phyloP scores from a whole-genome alignment of 768 basidiomycete species.

The Russula olivacea region DNA sequence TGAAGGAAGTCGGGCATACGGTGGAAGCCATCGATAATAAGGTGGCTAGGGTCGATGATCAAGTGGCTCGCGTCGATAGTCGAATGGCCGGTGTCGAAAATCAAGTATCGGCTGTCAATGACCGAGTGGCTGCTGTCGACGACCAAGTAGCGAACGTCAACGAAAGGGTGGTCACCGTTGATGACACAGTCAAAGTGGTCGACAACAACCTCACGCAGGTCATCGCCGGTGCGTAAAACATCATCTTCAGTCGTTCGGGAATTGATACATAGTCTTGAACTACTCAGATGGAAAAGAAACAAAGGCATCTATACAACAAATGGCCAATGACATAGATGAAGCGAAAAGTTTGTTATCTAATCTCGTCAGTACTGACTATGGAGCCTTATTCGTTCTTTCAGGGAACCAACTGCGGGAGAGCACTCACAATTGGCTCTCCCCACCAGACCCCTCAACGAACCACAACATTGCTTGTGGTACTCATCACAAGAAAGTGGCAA shows the following conservation, averaged over 20 bases:
- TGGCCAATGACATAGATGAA: not conserved
- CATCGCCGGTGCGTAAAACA: not conserved
- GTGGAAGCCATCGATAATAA: not conserved
- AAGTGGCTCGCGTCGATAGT: not conserved
- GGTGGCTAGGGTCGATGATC: not conserved
- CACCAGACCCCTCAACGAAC: slow-evolving; percentile 8
- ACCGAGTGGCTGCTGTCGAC: too few relatives aligned
- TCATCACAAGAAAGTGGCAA: not conserved
- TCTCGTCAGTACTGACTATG: not conserved
- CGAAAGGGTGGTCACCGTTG: too few relatives aligned
- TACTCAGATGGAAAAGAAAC: too few relatives aligned
- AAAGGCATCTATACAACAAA: not conserved
- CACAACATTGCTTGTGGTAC: not conserved
- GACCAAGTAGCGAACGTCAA: too few relatives aligned
- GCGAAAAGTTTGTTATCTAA: not conserved
- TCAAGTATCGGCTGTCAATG: too few relatives aligned
- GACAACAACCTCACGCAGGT: not conserved
- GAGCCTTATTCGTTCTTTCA: not conserved
- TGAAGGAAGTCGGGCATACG: not conserved
- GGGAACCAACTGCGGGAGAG: not conserved
- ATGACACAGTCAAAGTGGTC: not conserved
- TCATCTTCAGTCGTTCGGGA: not conserved
- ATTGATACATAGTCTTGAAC: not conserved
- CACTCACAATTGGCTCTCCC: slow-evolving; percentile 3
- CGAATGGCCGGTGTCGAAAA: too few relatives aligned